Evolutionary conservation across 208 protist genomes (phyloP).

Genomic region (Crithidia fasciculata): DNA sequence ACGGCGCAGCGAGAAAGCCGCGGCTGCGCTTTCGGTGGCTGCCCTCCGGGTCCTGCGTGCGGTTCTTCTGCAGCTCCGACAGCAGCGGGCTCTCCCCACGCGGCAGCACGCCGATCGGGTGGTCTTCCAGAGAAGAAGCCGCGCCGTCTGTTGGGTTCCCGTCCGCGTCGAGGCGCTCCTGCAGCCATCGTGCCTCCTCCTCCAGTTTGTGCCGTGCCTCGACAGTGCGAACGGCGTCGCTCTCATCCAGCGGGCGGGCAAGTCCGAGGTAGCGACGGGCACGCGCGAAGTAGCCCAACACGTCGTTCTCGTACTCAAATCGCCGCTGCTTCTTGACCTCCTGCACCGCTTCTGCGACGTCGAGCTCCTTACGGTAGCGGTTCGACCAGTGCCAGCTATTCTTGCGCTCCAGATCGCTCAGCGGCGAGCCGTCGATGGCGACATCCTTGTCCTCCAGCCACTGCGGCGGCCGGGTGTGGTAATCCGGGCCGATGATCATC

Average conservation of each 20-base stretch:
- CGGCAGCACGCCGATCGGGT: conserved; percentile 7
- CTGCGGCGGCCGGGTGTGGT: conserved; percentile 64
- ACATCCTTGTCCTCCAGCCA: conserved; percentile 86
- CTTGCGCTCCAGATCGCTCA: conserved; percentile 50
- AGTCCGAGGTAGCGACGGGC: conserved; percentile 54
- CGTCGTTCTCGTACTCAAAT: conserved; percentile 60
- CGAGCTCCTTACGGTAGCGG: conserved; percentile 73
- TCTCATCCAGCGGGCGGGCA: conserved; percentile 56
- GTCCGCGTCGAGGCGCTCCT: not conserved
- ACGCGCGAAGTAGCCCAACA: conserved; percentile 53
- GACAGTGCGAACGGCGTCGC: conserved; percentile 39
- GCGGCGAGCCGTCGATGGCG: conserved; percentile 72
- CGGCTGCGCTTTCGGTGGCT: not conserved
- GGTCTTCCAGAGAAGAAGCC: not conserved
- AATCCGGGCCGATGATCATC: conserved; percentile 40
- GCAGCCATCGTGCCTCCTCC: conserved; percentile 34
- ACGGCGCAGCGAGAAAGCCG: conserved; percentile 39
- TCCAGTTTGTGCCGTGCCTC: conserved; percentile 45
- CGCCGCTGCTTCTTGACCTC: conserved; percentile 60
- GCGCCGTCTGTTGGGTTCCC: too few relatives aligned
- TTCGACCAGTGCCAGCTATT: conserved; percentile 46
- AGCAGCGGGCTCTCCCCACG: conserved; percentile 9
- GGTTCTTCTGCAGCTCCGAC: not conserved
- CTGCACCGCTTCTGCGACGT: conserved; percentile 70
- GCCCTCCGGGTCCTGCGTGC: not conserved